Percentiles rank a stretch among this genome's conserved stretches.
These are phyloP conservation scores for Saitoella complicata DNA, from an alignment of 805 yeast genomes.

Conservation along the genomic window DNA sequence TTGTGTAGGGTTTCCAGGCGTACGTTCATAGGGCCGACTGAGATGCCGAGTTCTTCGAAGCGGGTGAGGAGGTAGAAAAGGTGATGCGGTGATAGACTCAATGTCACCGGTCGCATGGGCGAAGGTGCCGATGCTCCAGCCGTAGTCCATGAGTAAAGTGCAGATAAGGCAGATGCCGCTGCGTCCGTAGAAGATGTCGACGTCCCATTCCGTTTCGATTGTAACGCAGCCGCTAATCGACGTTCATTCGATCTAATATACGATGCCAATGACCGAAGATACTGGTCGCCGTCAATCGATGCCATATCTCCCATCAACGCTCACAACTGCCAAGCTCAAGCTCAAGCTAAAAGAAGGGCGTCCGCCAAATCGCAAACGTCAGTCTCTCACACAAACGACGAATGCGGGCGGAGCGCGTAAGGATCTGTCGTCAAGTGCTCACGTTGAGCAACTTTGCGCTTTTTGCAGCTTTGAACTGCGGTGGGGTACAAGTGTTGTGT, in stretches of 20 bases:
- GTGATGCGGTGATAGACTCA: slow-evolving; percentile 47
- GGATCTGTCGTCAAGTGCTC: too few species aligned
- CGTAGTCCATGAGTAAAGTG: neutral
- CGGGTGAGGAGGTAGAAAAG: slow-evolving; percentile 43
- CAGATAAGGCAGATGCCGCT: neutral
- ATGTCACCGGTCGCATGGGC: slow-evolving; percentile 17
- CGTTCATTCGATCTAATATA: slow-evolving; percentile 17
- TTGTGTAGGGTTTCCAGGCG: slow-evolving; percentile 41
- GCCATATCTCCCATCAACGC: too few species aligned
- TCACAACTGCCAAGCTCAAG: too few species aligned
- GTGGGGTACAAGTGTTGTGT: too few species aligned
- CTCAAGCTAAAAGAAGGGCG: too few species aligned
- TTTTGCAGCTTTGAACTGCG: too few species aligned
- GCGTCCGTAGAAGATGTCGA: neutral
- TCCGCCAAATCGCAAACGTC: too few species aligned
- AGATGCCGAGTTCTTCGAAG: slow-evolving; percentile 31
- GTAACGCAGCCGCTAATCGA: slow-evolving; percentile 11
- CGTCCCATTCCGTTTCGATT: neutral
- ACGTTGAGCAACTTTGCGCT: too few species aligned
- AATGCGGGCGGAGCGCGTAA: too few species aligned
- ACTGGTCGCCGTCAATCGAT: slow-evolving; percentile 14
- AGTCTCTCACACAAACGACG: too few species aligned
- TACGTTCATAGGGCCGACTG: slow-evolving; percentile 47
- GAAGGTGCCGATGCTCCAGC: neutral
- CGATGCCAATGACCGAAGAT: slow-evolving; percentile 16